Evolutionary conservation across 108 stramenopile genomes (phyloP), one percentile per base, ranked within the genome.

Genomic region (Halocafeteria seosinensis): DNA sequence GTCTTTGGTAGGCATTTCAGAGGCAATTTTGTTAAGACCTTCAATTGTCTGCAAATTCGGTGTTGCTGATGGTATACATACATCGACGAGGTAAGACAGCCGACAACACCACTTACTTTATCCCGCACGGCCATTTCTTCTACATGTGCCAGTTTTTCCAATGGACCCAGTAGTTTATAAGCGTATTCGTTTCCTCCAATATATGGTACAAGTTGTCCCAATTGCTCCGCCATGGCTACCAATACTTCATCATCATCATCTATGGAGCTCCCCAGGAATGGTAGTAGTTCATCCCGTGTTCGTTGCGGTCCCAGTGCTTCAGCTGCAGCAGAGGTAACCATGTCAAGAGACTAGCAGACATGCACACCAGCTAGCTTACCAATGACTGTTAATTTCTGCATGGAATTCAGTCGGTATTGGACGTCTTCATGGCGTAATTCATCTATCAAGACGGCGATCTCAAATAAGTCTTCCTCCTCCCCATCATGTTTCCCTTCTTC

Each of bases 111-210:
- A n/a, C n/a, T n/a, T n/a, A n/a, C n/a, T n/a, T 81, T 71, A 55
- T 92, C 88, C 24, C 96, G 74, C 1, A 98, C 91, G 25, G 88
- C 84, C 28, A 87, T 87, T 63, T 98, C 96, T 71, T 98, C 96
- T 21, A 88, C 87, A 33, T 85, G 75, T 30, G 85, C 84, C 28
- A 98, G 78, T 11, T 75, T 68, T 72, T 95, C 92, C 32, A 98
- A 64, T 50, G 91, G 88, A 42, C 79, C 84, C 23, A 98, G 62
- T n/a, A 98, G 64, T 24, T 50, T 62, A 29, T 78, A 55, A 42
- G 72, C 62, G 68, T 73, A 35, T 50, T 72, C 64, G 1, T 47
- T 27, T 1, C 73, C 73, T 37, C 80, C 80, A 0, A 81, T 37
- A 11, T 34, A 38, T 0, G 30, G 34, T 1, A 37, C 68, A 13